Base-by-base conservation (phyloP, 768 basidiomycete genomes). In the Pulveroboletus sp. region DNA sequence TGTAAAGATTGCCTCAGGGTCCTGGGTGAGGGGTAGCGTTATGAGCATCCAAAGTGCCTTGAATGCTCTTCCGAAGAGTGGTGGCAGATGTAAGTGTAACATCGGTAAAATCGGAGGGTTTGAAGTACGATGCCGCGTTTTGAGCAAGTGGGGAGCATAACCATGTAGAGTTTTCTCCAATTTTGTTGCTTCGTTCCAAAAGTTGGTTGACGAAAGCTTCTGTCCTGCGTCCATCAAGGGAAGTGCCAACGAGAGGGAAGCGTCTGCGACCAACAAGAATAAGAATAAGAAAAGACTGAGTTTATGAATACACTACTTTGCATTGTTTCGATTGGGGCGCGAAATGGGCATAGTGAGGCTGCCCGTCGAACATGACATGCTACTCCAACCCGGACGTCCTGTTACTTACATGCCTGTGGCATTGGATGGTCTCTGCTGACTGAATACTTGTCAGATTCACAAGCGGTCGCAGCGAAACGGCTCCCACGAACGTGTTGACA, bases 1-100 rank as follows among this genome's bases (percentile, higher is more conserved):
- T 51, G 27, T 47, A 16, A 57, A 61, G 2, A 49, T n/a, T 1
- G 7, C 10, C n/a, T 57, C 55, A 5, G 57, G 58, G 9, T 60
- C 58, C 8, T 24, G 2, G 1, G 51, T 44, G 27, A 60, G 20
- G 29, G 0, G 57, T 43, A 10, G 56, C 24, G 4, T 49, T 1
- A 4, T 29, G 54, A 10, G 38, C 43, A 21, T 50, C 50, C n/a
- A 59, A 16, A 21, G 35, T 24, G 14, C 16, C 49, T 23, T 47
- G 19, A 6, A 61, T 57, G 14, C 16, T 19, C 16, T 43, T 11
- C 9, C 55, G 59, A 35, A 61, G 53, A 4, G 35, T 31, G 20
- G 55, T 53, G 6, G 32, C 6, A 11, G 21, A 23, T 1, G 24
- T 9, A 11, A 19, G 20, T 1, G 24, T 9, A 0, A 53, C 34